Evolutionary conservation across 1,284 basidiomycete genomes (phyloP).

Genomic region (Pterulicium gracile): DNA sequence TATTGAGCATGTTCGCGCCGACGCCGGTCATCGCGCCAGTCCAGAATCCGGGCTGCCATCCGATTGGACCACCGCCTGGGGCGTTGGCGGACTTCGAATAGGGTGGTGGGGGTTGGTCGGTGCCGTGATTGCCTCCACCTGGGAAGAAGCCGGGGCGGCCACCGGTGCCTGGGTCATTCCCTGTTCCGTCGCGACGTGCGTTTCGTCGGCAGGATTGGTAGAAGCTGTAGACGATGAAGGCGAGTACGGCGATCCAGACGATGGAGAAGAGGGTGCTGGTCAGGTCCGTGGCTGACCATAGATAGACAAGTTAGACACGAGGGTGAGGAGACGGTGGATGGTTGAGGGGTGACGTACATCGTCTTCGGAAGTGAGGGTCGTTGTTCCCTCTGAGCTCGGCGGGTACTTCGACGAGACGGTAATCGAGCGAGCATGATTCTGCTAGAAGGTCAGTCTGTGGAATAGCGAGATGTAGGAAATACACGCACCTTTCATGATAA

Average conservation of each 20-base stretch:
- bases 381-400: constrained; percentile 15
- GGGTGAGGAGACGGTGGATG: neutral
- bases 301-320: neutral
- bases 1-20: constrained; percentile 46
- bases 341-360: neutral
- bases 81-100: constrained; percentile 41
- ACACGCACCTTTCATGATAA: constrained; percentile 70
- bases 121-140: constrained; percentile 29
- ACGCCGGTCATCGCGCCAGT: constrained; percentile 64
- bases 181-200: constrained; percentile 20
- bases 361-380: constrained; percentile 4
- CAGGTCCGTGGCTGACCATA: constrained; percentile 25
- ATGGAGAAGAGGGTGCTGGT: constrained; percentile 39
- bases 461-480: constrained; percentile 1
- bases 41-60: constrained; percentile 71
- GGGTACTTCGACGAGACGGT: constrained; percentile 62
- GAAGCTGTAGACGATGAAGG: constrained; percentile 46
- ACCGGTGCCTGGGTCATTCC: constrained; percentile 14
- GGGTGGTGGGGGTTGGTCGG: constrained; percentile 60
- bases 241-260: constrained; percentile 42
- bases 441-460: constrained; percentile 5
- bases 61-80: constrained; percentile 17
- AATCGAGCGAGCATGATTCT: constrained; percentile 81
- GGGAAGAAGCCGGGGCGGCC: constrained; percentile 36
- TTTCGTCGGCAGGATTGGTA: constrained; percentile 39